Conservation (phyloP, 805 yeast genomes). For the Metschnikowia anglica region DNA sequence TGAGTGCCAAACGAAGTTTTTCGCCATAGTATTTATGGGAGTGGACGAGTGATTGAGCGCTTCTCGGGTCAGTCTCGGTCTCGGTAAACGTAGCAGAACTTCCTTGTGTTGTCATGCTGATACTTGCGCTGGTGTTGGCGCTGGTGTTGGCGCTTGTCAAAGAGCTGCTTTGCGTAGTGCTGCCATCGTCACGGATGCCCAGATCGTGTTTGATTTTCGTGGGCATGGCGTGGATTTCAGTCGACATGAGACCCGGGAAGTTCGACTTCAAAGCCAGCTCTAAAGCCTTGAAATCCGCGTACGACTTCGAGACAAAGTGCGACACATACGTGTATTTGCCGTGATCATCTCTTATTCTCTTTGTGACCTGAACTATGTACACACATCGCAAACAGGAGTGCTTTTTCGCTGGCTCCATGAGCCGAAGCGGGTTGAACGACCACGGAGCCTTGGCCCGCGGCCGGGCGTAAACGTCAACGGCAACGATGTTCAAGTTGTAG, state of each 20-base stretch:
- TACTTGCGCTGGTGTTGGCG: neutral
- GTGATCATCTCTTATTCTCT: slow-evolving; percentile 21
- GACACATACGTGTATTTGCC: slow-evolving; percentile 19
- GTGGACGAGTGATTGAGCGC: neutral
- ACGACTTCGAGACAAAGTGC: slow-evolving; percentile 59
- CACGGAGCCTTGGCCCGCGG: slow-evolving; percentile 11
- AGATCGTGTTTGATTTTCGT: slow-evolving; percentile 45
- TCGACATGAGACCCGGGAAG: slow-evolving; percentile 62
- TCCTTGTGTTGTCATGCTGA: neutral
- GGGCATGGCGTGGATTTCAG: slow-evolving; percentile 59
- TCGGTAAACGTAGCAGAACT: neutral
- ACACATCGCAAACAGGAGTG: slow-evolving; percentile 29
- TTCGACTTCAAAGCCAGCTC: slow-evolving; percentile 49
- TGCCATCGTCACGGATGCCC: slow-evolving; percentile 25
- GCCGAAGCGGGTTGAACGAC: slow-evolving; percentile 19
- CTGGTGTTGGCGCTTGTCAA: neutral
- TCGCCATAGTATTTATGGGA: slow-evolving; percentile 56
- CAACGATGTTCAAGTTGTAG: slow-evolving; percentile 61
- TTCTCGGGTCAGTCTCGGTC: neutral
- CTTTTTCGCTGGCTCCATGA: slow-evolving; percentile 5
- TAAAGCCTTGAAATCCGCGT: slow-evolving; percentile 64
- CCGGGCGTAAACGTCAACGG: slow-evolving; percentile 46
- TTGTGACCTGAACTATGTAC: slow-evolving; percentile 49
- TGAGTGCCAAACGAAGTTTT: slow-evolving; percentile 68
- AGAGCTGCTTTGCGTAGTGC: too few species aligned